phyloP scores from a whole-genome alignment of 2,329 filamentous ascomycete species.

The Pseudocercospora fijiensis region DNA sequence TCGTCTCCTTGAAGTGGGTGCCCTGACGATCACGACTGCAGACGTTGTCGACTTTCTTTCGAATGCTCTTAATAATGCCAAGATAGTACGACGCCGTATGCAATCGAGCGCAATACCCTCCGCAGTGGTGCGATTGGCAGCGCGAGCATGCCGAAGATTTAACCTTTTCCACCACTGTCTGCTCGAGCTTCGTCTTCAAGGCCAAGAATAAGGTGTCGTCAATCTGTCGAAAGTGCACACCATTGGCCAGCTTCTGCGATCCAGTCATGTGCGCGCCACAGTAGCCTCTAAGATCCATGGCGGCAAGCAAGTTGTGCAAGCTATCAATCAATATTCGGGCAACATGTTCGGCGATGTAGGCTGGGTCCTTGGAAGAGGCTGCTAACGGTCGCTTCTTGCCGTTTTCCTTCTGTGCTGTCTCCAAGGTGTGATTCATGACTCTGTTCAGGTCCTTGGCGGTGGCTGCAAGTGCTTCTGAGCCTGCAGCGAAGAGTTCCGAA shows the following conservation, averaged over 20 bases:
- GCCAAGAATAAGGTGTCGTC: constrained; percentile 24
- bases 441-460: background rate
- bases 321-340: constrained; percentile 25
- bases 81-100: constrained; percentile 12
- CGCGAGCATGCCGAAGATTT: constrained; percentile 7
- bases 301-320: constrained; percentile 19
- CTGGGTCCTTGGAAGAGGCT: background rate
- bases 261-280: constrained; percentile 5
- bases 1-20: constrained; percentile 10
- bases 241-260: background rate
- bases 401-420: background rate
- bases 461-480: background rate
- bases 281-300: constrained; percentile 23
- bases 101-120: constrained; percentile 15
- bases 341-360: constrained; percentile 20
- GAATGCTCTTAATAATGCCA: constrained; percentile 8
- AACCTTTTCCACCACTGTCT: constrained; percentile 11
- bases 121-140: constrained; percentile 13
- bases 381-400: background rate
- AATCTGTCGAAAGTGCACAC: constrained; percentile 13
- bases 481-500: constrained; percentile 2
- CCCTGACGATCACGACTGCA: constrained; percentile 11
- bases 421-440: background rate
- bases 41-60: constrained; percentile 13
- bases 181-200: constrained; percentile 14